Evolutionary conservation across 2,329 filamentous ascomycete genomes (phyloP).

Genomic region (Thielaviopsis euricoi): DNA sequence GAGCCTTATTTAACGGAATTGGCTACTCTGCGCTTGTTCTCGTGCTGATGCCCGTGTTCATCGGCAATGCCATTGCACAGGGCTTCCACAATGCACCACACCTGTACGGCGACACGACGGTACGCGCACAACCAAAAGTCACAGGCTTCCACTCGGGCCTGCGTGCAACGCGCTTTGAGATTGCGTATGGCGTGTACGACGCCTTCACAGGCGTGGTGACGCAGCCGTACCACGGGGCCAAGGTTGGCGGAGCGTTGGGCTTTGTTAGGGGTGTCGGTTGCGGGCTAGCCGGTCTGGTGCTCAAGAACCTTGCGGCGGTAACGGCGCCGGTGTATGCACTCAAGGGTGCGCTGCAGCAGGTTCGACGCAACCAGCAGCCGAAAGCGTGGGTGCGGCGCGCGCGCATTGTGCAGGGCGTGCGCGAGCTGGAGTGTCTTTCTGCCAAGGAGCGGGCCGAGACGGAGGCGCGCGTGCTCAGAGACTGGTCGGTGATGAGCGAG

Average conservation of each 20-base stretch:
- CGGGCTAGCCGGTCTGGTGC: constrained; percentile 44
- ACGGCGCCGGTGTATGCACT: constrained; percentile 44
- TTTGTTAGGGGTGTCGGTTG: constrained; percentile 41
- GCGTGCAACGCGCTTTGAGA: constrained; percentile 42
- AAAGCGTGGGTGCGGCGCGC: constrained; percentile 37
- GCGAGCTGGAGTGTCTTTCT: constrained; percentile 23
- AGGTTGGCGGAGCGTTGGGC: constrained; percentile 30
- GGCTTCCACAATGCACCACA: constrained; percentile 57
- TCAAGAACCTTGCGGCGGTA: constrained; percentile 48
- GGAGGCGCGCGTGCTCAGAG: constrained; percentile 20
- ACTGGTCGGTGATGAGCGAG: constrained; percentile 26
- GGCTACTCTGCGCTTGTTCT: constrained; percentile 34
- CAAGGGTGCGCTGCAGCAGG: constrained; percentile 47
- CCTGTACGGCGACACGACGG: constrained; percentile 54
- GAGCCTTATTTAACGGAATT: constrained; percentile 35
- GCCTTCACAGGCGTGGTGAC: constrained; percentile 44
- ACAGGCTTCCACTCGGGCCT: constrained; percentile 49
- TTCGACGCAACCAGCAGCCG: constrained; percentile 35
- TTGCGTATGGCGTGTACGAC: constrained; percentile 48
- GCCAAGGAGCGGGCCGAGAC: constrained; percentile 18
- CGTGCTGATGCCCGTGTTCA: constrained; percentile 40
- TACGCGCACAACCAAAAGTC: constrained; percentile 44
- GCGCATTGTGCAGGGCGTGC: constrained; percentile 40
- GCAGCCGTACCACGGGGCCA: constrained; percentile 31
- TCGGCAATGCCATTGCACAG: constrained; percentile 45